These are phyloP conservation scores for Laguncularia racemosa DNA, from an alignment of 345 rosid genomes.

Conservation along the genomic window DNA sequence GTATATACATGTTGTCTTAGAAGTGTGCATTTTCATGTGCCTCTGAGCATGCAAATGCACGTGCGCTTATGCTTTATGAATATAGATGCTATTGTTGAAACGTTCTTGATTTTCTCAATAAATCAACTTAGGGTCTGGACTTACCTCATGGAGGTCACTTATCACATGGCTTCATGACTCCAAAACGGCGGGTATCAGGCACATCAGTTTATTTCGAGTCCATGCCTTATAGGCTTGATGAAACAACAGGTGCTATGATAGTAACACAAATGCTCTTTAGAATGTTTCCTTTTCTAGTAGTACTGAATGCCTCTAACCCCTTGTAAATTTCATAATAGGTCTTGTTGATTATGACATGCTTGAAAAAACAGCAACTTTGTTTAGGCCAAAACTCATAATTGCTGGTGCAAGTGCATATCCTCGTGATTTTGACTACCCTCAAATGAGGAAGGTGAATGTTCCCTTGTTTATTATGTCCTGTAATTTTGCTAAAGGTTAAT, in stretches of 20 bases:
- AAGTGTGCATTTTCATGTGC: not conserved
- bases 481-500: not conserved
- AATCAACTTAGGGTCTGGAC: slow-evolving; percentile 60
- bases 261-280: not conserved
- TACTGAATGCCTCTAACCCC: not conserved
- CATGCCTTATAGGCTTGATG: slow-evolving; percentile 92
- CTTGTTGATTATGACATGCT: slow-evolving; percentile 89
- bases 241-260: slow-evolving; percentile 57
- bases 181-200: slow-evolving; percentile 85
- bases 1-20: slow-evolving; percentile 14
- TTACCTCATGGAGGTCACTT: slow-evolving; percentile 91
- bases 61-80: too few relatives aligned
- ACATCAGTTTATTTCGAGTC: slow-evolving; percentile 94
- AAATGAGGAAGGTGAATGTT: slow-evolving; percentile 75
- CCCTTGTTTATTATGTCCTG: not conserved
- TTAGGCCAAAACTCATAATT: slow-evolving; percentile 89
- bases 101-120: not conserved
- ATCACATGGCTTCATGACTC: slow-evolving; percentile 96
- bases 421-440: slow-evolving; percentile 87
- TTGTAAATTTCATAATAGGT: slow-evolving; percentile 34
- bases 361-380: slow-evolving; percentile 74
- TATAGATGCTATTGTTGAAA: too few relatives aligned
- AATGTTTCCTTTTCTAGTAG: not conserved
- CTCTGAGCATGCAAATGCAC: too few relatives aligned
- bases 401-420: slow-evolving; percentile 98